Evolutionary conservation across 2,329 filamentous ascomycete species (phyloP), one percentile per base, ranked within the genome.

Genomic region (Paecilomyces niveus): DNA sequence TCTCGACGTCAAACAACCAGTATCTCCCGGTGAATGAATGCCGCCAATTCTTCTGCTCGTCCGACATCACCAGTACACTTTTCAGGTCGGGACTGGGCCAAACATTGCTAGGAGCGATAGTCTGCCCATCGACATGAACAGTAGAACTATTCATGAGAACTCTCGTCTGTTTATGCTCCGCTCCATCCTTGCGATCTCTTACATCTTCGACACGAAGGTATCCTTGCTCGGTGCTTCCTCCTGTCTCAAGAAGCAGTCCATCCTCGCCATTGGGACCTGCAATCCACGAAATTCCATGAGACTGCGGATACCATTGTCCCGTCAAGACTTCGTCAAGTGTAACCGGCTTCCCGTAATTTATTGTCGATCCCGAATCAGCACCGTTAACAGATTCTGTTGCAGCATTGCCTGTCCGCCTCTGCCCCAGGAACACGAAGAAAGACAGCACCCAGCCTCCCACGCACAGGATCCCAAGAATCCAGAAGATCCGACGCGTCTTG

Each of bases 121-220:
- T 73, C 55, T 79, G 72, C 10, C 80, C 83, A 8, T 80, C 80
- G 58, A 86, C 86, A 18, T 77, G 71, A 67, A 99, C 91, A 50
- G 70, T 74, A 0, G 78, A 70, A 11, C 83, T 72, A 73, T 90
- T 84, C 86, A 99, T 96, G 67, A 99, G 78, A 0, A 87, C 89
- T 63, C 82, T 87, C 57, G 84, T 83, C 55, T 81, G 77, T 51
- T 78, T 74, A 5, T 78, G 73, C 2, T 76, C 75, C 2, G 69
- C 70, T 2, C 75, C 70, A 7, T 74, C 70, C 53, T 81, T 78
- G 58, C 81, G 77, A 54, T 80, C 81, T 58, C 87, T 85, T 56
- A 99, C 88, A 72, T 97, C 91, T 70, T 96, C 89, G 0, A 97
- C 90, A 1, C 94, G 84, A 57, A 99, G 77, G 67, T 88, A 97